These are phyloP conservation scores for Beauveria sp. DNA, from an alignment of 2,329 filamentous ascomycete genomes.

Conservation along the genomic window DNA sequence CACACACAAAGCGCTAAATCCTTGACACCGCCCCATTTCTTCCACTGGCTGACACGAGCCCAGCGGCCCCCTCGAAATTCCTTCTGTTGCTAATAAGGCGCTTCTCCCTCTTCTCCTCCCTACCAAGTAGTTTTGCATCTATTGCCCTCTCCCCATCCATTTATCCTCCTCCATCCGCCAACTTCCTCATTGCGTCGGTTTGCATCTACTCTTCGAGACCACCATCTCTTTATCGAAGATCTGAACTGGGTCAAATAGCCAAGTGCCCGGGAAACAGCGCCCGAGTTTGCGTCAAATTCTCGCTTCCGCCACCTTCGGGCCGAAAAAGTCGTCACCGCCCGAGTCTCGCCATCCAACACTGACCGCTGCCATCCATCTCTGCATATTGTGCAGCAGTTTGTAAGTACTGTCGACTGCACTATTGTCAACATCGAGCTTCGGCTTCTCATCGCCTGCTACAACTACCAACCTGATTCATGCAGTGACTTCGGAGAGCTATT, in stretches of 20 bases:
- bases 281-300: conserved; percentile 4
- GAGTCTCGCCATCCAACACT: conserved; percentile 1
- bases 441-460: neutral
- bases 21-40: conserved; percentile 12
- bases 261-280: neutral
- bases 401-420: neutral
- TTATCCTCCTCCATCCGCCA: conserved; percentile 12
- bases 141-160: conserved; percentile 14
- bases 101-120: conserved; percentile 15
- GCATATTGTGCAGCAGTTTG: neutral
- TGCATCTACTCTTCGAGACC: conserved; percentile 1
- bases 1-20: conserved; percentile 12
- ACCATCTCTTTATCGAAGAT: neutral
- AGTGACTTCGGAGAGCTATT: too few relatives aligned
- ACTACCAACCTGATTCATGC: neutral
- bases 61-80: conserved; percentile 16
- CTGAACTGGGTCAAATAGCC: neutral
- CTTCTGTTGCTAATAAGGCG: conserved; percentile 14
- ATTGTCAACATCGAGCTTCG: neutral
- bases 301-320: neutral
- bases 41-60: conserved; percentile 5
- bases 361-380: neutral
- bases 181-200: conserved; percentile 2
- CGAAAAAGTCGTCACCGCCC: conserved; percentile 8
- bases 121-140: conserved; percentile 14